phyloP scores from a whole-genome alignment of 305 asterid genomes.

The Vinca major region DNA sequence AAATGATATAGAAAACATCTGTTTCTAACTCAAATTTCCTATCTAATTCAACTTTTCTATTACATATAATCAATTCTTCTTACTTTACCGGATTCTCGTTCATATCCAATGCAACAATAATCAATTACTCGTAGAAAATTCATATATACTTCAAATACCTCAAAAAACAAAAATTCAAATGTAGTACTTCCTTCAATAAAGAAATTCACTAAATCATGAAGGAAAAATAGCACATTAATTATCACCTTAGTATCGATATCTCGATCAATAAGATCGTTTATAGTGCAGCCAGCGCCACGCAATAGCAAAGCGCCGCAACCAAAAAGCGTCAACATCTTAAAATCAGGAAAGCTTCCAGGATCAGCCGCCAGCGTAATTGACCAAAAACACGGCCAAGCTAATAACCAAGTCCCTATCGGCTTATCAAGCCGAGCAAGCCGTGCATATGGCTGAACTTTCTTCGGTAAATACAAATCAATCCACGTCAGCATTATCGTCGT shows the following conservation, averaged over 20 bases:
- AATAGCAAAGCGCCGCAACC: conserved; percentile 77
- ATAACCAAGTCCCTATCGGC: conserved; percentile 26
- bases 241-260: conserved; percentile 80
- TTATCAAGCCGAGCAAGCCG: conserved; percentile 23
- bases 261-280: conserved; percentile 85
- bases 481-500: conserved; percentile 10
- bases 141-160: background rate
- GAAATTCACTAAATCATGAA: background rate
- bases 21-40: background rate
- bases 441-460: conserved; percentile 20
- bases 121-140: background rate
- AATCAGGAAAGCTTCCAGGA: conserved; percentile 70
- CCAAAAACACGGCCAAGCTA: conserved; percentile 29
- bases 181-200: background rate
- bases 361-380: conserved; percentile 71
- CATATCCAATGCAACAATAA: background rate
- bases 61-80: background rate
- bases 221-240: background rate
- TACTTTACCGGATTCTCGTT: background rate
- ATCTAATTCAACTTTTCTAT: background rate
- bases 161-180: background rate
- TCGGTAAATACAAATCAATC: conserved; percentile 21
- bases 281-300: conserved; percentile 93
- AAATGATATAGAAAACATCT: background rate
- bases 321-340: conserved; percentile 70